These are phyloP conservation scores for Lophium mytilinum DNA, from an alignment of 495 filamentous ascomycete genomes.

Conservation along the genomic window DNA sequence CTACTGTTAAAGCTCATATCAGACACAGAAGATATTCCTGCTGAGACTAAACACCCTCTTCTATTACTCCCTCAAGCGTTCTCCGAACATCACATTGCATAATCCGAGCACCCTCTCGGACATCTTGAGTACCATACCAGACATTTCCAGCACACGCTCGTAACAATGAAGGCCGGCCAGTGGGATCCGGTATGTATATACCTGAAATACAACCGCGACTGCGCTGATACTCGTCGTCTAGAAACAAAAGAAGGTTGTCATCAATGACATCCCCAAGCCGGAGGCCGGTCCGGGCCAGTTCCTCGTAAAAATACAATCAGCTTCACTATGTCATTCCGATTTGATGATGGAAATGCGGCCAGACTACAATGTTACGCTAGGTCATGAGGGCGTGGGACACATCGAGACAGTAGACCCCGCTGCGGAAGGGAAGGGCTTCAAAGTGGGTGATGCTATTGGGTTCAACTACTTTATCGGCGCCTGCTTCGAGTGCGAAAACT, in stretches of 20 bases:
- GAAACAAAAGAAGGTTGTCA: conserved; percentile 26
- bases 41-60: too few species aligned
- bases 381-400: conserved; percentile 37
- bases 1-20: too few species aligned
- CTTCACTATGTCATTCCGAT: conserved; percentile 36
- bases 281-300: conserved; percentile 28
- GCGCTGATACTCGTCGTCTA: conserved; percentile 1
- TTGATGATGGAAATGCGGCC: conserved; percentile 26
- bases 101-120: too few species aligned
- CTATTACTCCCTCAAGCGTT: too few species aligned
- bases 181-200: conserved; percentile 11
- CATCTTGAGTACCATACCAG: background rate
- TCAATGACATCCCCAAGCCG: conserved; percentile 35
- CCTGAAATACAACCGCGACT: background rate
- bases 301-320: conserved; percentile 35
- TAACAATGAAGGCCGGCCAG: conserved; percentile 18
- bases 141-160: background rate
- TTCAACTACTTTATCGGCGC: too few species aligned
- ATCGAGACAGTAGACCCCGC: conserved; percentile 31
- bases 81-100: too few species aligned
- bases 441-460: too few species aligned
- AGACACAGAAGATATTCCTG: too few species aligned
- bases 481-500: conserved; percentile 21
- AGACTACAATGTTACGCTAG: conserved; percentile 27
- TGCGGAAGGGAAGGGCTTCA: conserved; percentile 33